Conservation (phyloP, 2,329 filamentous ascomycete genomes). For the Berkeleyomyces basicola region DNA sequence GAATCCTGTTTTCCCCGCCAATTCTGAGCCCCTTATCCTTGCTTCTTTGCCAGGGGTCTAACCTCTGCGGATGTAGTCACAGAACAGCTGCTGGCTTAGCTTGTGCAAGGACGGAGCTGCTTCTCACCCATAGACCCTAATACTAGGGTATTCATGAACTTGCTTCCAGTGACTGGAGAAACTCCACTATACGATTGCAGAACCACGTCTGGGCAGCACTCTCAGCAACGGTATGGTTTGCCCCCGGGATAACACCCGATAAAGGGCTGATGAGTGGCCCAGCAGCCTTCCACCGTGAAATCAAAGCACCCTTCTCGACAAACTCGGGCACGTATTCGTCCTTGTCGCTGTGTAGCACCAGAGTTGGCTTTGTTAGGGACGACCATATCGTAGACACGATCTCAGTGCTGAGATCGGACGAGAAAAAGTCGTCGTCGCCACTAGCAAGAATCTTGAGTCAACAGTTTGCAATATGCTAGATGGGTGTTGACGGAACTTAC, state of each 20-base stretch:
- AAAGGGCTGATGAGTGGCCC: slow-evolving; percentile 31
- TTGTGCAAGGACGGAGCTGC: too few species aligned
- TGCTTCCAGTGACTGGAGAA: slow-evolving; percentile 22
- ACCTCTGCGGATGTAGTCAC: too few species aligned
- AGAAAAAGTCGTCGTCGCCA: slow-evolving; percentile 77
- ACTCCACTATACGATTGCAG: slow-evolving; percentile 29
- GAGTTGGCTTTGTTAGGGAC: slow-evolving; percentile 38
- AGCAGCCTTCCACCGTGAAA: slow-evolving; percentile 38
- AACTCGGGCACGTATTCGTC: slow-evolving; percentile 47
- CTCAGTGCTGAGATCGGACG: slow-evolving; percentile 49
- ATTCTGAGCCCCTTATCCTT: neutral
- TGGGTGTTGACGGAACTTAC: slow-evolving; percentile 23
- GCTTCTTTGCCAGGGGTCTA: neutral
- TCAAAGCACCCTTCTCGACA: slow-evolving; percentile 40
- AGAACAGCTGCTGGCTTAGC: too few species aligned
- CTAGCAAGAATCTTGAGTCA: slow-evolving; percentile 20
- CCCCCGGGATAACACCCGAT: slow-evolving; percentile 36
- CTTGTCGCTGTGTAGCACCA: slow-evolving; percentile 46
- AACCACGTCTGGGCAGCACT: slow-evolving; percentile 33
- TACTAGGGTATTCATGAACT: neutral
- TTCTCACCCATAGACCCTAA: too few species aligned
- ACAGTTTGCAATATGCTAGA: neutral
- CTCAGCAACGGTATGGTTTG: slow-evolving; percentile 33
- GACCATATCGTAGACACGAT: slow-evolving; percentile 49
- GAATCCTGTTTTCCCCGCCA: neutral